These are phyloP conservation scores for Microdochium bolleyi DNA, from an alignment of 2,329 filamentous ascomycete species.

Conservation along the genomic window DNA sequence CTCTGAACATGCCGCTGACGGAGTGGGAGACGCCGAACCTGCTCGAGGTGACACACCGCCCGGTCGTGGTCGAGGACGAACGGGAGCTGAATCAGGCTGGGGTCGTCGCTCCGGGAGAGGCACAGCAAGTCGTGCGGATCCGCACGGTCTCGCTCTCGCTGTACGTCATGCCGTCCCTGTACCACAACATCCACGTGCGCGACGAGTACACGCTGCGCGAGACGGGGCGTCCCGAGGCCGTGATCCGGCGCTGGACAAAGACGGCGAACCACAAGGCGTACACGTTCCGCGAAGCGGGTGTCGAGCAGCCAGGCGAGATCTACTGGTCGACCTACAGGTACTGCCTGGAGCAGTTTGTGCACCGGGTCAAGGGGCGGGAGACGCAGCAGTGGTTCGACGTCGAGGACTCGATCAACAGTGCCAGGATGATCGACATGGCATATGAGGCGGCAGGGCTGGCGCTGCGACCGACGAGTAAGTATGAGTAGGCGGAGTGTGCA, in stretches of 20 bases:
- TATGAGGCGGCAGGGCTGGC: slow-evolving; percentile 30
- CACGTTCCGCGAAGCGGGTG: slow-evolving; percentile 22
- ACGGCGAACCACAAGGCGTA: slow-evolving; percentile 23
- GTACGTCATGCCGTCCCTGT: slow-evolving; percentile 15
- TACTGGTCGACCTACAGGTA: slow-evolving; percentile 36
- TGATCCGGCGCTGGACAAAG: slow-evolving; percentile 13
- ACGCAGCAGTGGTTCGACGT: slow-evolving; percentile 28
- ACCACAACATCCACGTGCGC: slow-evolving; percentile 26
- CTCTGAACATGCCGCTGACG: slow-evolving; percentile 11
- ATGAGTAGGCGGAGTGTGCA: not conserved
- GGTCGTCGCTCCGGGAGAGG: not conserved
- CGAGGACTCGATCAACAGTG: slow-evolving; percentile 34
- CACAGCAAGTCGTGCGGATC: slow-evolving; percentile 14
- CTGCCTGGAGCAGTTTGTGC: slow-evolving; percentile 40
- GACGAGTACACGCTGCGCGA: slow-evolving; percentile 22
- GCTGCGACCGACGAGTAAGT: slow-evolving; percentile 9
- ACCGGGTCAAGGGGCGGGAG: slow-evolving; percentile 28
- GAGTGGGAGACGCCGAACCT: slow-evolving; percentile 9
- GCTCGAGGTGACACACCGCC: slow-evolving; percentile 10
- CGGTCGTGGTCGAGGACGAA: slow-evolving; percentile 13
- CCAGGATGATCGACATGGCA: slow-evolving; percentile 36
- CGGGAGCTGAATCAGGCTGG: slow-evolving; percentile 4
- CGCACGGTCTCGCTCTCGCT: slow-evolving; percentile 19
- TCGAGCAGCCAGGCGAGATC: slow-evolving; percentile 18
- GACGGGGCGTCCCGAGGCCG: slow-evolving; percentile 2